Evolutionary conservation across 805 yeast genomes (phyloP).

Genomic region (Candida cerambycidarum): DNA sequence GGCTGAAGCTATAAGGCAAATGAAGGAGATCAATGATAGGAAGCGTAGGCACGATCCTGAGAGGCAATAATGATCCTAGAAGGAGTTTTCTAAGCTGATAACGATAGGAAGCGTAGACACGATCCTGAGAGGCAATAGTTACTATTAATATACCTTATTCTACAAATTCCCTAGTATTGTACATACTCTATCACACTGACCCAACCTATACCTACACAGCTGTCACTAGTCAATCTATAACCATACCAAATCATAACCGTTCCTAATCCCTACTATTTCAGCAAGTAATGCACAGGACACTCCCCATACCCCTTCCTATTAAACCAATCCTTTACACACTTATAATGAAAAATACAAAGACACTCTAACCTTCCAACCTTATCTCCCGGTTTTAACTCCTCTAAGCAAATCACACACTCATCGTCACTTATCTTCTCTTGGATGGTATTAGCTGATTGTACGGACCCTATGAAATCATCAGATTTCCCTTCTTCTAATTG

Average conservation of each 20-base stretch:
- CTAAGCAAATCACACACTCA: constrained; percentile 89
- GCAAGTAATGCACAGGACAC: constrained; percentile 74
- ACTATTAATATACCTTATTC: too few species aligned
- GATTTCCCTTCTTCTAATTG: constrained; percentile 1
- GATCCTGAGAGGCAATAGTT: too few species aligned
- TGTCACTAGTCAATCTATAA: too few species aligned
- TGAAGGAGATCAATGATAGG: constrained; percentile 60
- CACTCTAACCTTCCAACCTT: constrained; percentile 92
- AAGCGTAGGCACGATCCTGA: constrained; percentile 18
- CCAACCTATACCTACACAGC: too few species aligned
- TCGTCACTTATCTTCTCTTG: constrained; percentile 19
- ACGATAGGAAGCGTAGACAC: too few species aligned
- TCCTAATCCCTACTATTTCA: constrained; percentile 12
- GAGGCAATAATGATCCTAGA: constrained; percentile 15
- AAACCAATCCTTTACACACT: constrained; percentile 91
- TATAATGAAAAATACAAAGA: constrained; percentile 88
- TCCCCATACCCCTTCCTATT: constrained; percentile 78
- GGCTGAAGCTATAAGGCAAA: constrained; percentile 82
- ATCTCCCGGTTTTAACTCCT: constrained; percentile 81
- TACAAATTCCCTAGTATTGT: too few species aligned
- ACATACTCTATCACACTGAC: too few species aligned
- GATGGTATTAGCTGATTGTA: constrained; percentile 20
- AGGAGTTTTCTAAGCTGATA: too few species aligned
- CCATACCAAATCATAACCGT: constrained; percentile 20
- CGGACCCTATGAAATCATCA: constrained; percentile 19